Base-by-base conservation (phyloP, 2,329 filamentous ascomycete species). In the Exophiala lecanii-corni region DNA sequence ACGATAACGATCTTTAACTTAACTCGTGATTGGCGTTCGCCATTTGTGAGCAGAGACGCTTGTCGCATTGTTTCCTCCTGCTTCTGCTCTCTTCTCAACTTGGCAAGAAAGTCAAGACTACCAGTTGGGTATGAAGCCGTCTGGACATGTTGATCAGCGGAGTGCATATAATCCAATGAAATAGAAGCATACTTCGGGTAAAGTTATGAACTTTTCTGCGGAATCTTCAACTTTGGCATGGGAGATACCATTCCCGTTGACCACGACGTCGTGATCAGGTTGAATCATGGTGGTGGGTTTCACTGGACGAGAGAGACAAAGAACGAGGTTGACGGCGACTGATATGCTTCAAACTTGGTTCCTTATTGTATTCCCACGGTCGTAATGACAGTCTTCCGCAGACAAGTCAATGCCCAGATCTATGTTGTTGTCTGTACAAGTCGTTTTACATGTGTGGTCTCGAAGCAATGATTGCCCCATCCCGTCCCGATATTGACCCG, bases 1-100 rank as follows among this genome's bases (percentile, higher is more conserved):
- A 62, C 56, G 10, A 62, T 49, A 20, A 60, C 53, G 16, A 60
- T 54, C 9, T 57, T 17, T 86, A 54, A 31, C 31, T 35, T 43
- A 4, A 50, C 18, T 17, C 23, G 18, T 5, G 48, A 50, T 9
- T 30, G 17, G 5, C 43, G 20, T 4, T 47, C 44, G 7, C 15
- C 19, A 15, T 41, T 41, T 16, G 37, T 17, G 12, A 39, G 28
- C 12, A 31, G 23, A 15, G 43, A 39, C 15, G 40, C 34, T 21
- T 35, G 9, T 4, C 23, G 20, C 43, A 46, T 46, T 21, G 43
- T 40, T 28, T 43, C 39, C 20, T 41, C 28, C 17, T 43, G 43
- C 26, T 40, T 32, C 23, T 45, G 36, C 32, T 50, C 48, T 39
- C 41, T 44, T 26, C 46, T 41, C 33, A 50, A 21, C 36, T 47